Conservation (phyloP, 176 grass and related monocot species). For the bread wheat (Triticum aestivum) region IWGSC_CS_RefSeq_v2.1 NC_057812.1:33660746-33661245, state of each 20-base stretch:
- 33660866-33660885: neutral
- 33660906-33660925: neutral
- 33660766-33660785: neutral
- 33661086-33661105: no score
- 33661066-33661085: no score
- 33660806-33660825: neutral
- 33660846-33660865: neutral
- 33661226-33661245: no score
- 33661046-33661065: no score
- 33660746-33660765: neutral
- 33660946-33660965: neutral
- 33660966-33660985: no score
- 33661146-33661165: neutral
- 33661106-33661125: neutral
- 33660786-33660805: neutral
- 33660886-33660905: neutral
- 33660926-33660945: neutral
- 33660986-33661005: neutral
- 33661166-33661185: no score
- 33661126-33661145: neutral
- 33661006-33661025: neutral
- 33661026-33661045: neutral
- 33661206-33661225: no score
- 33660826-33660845: neutral
- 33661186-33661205: no score